Evolutionary conservation across 1,284 basidiomycete species (phyloP).

Genomic region (Ustanciosporium gigantosporum): DNA sequence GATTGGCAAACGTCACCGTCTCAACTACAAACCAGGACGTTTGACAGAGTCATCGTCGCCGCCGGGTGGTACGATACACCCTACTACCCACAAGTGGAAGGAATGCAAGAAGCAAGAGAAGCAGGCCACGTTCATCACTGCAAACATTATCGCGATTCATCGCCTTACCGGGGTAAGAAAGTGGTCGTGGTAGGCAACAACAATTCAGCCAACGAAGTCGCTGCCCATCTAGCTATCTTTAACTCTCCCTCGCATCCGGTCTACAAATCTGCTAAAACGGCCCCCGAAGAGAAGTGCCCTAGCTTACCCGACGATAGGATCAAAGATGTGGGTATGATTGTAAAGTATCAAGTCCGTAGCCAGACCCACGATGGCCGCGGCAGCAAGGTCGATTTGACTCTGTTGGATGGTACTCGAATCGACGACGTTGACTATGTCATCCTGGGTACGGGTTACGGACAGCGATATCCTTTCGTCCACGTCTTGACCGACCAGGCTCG

Average conservation of each 20-base stretch:
- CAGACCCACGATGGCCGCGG: neutral
- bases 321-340: slow-evolving; percentile 42
- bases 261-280: slow-evolving; percentile 20
- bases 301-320: slow-evolving; percentile 42
- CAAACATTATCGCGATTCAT: slow-evolving; percentile 51
- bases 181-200: slow-evolving; percentile 55
- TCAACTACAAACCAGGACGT: slow-evolving; percentile 3
- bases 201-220: slow-evolving; percentile 50
- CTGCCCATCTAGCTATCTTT: slow-evolving; percentile 44
- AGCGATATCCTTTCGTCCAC: slow-evolving; percentile 39
- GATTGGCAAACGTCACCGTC: slow-evolving; percentile 13
- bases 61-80: slow-evolving; percentile 52
- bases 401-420: slow-evolving; percentile 34
- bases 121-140: slow-evolving; percentile 44
- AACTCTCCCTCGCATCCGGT: slow-evolving; percentile 24
- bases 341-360: slow-evolving; percentile 6
- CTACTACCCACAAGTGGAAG: slow-evolving; percentile 33
- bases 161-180: slow-evolving; percentile 16
- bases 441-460: slow-evolving; percentile 39
- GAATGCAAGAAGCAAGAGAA: slow-evolving; percentile 18
- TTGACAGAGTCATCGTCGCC: slow-evolving; percentile 41
- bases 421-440: slow-evolving; percentile 40
- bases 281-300: slow-evolving; percentile 32
- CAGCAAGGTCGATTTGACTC: slow-evolving; percentile 22
- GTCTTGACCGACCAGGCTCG: slow-evolving; percentile 24